Evolutionary conservation across 1,284 basidiomycete genomes (phyloP).

Genomic region (Apiotrichum mycotoxinovorans): DNA sequence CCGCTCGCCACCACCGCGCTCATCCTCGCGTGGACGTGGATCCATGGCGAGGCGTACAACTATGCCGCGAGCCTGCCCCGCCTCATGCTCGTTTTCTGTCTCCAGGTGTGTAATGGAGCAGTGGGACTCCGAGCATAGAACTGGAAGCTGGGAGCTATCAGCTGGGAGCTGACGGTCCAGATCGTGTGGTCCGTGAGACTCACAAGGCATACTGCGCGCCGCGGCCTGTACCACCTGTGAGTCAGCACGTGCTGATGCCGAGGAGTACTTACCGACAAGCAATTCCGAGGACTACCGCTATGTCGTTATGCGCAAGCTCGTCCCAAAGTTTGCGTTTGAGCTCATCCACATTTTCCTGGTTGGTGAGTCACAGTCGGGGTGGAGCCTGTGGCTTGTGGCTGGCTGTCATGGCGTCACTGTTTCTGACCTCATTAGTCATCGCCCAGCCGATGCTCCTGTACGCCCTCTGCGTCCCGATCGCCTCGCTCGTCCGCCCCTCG

Average conservation of each 20-base stretch:
- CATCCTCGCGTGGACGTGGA: constrained; percentile 57
- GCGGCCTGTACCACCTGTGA: constrained; percentile 68
- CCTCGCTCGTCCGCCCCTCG: not conserved
- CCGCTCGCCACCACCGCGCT: constrained; percentile 74
- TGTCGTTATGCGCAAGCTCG: constrained; percentile 65
- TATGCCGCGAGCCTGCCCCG: constrained; percentile 57
- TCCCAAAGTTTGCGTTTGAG: constrained; percentile 67
- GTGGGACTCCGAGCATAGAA: too few relatives aligned
- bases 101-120: constrained; percentile 55
- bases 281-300: constrained; percentile 85
- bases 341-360: constrained; percentile 79
- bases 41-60: constrained; percentile 60
- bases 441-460: constrained; percentile 60
- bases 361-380: constrained; percentile 44
- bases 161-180: too few relatives aligned
- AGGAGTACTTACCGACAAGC: too few relatives aligned
- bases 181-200: constrained; percentile 65
- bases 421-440: constrained; percentile 19
- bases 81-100: constrained; percentile 63
- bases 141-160: too few relatives aligned
- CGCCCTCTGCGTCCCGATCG: constrained; percentile 57
- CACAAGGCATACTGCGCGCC: constrained; percentile 75
- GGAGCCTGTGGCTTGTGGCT: too few relatives aligned
- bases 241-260: constrained; percentile 6
- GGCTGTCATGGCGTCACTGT: too few relatives aligned